Evolutionary conservation across 2,329 filamentous ascomycete species (phyloP).

Genomic region (Hirsutella minnesotensis): DNA sequence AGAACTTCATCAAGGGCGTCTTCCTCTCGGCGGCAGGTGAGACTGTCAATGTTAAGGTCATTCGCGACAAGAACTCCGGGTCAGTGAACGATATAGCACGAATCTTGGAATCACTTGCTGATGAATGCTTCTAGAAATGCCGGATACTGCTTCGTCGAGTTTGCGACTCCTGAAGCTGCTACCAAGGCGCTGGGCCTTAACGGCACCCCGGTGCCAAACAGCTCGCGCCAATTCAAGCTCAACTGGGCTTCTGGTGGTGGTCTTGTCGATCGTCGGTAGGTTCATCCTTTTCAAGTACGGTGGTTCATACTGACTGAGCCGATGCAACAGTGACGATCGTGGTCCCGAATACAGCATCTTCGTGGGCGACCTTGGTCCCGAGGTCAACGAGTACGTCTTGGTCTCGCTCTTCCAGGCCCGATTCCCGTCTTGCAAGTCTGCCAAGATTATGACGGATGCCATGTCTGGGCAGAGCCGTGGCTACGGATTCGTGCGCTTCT

Average conservation of each 20-base stretch:
- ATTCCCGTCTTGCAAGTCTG: constrained; percentile 95
- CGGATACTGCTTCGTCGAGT: constrained; percentile 98
- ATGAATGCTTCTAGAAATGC: constrained; percentile 55
- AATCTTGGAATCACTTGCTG: not conserved
- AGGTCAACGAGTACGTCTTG: constrained; percentile 97
- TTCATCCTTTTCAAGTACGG: not conserved
- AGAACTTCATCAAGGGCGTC: constrained; percentile 93
- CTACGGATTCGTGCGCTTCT: constrained; percentile 96
- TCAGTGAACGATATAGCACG: constrained; percentile 27
- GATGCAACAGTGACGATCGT: constrained; percentile 66
- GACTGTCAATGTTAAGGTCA: constrained; percentile 97
- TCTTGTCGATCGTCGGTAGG: constrained; percentile 80
- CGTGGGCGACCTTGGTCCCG: constrained; percentile 91
- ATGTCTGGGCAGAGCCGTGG: constrained; percentile 96
- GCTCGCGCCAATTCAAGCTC: constrained; percentile 89
- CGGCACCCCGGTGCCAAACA: constrained; percentile 84
- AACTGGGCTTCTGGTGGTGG: constrained; percentile 99
- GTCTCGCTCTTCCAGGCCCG: constrained; percentile 95
- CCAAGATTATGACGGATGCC: constrained; percentile 99
- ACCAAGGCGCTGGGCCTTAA: constrained; percentile 86
- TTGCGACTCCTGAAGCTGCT: constrained; percentile 69
- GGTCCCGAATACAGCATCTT: constrained; percentile 96
- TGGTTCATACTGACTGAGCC: not conserved
- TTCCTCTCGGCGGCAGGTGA: constrained; percentile 84
- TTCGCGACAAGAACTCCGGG: constrained; percentile 98